Evolutionary conservation across 192 early-diverging fungal species (phyloP).

Genomic region (Coemansia sp.): DNA sequence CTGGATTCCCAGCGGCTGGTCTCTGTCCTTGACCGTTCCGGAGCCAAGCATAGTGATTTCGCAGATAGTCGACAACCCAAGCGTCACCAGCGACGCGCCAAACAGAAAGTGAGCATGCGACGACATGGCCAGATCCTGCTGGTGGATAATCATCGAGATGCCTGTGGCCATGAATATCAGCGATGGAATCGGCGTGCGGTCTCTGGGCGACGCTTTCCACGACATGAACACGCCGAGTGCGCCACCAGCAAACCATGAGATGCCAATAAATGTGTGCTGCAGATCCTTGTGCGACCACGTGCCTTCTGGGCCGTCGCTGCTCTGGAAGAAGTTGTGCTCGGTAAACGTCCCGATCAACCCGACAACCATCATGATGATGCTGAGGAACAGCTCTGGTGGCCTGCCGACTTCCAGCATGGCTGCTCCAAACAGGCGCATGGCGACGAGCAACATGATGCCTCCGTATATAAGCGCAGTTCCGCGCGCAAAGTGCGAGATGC

Average conservation of each 20-base stretch:
- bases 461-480: conserved; percentile 61
- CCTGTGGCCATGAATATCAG: conserved; percentile 65
- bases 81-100: conserved; percentile 59
- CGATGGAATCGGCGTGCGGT: conserved; percentile 60
- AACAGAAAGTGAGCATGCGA: conserved; percentile 62
- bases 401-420: conserved; percentile 52
- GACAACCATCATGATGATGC: conserved; percentile 59
- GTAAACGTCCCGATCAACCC: conserved; percentile 69
- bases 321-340: conserved; percentile 63
- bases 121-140: conserved; percentile 59
- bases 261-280: conserved; percentile 68
- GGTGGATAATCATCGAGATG: conserved; percentile 62
- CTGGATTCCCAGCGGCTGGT: conserved; percentile 32
- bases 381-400: conserved; percentile 64
- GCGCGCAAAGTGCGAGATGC: conserved; percentile 70
- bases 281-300: conserved; percentile 66
- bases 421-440: conserved; percentile 58
- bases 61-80: conserved; percentile 56
- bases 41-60: conserved; percentile 55
- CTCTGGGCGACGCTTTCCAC: conserved; percentile 26
- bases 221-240: conserved; percentile 57
- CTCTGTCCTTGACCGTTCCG: conserved; percentile 28
- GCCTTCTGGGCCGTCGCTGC: conserved; percentile 5
- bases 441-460: conserved; percentile 52
- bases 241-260: conserved; percentile 66